phyloP scores from a whole-genome alignment of 164 flowering plant genomes.

The Umbilicus rupestris region DNA sequence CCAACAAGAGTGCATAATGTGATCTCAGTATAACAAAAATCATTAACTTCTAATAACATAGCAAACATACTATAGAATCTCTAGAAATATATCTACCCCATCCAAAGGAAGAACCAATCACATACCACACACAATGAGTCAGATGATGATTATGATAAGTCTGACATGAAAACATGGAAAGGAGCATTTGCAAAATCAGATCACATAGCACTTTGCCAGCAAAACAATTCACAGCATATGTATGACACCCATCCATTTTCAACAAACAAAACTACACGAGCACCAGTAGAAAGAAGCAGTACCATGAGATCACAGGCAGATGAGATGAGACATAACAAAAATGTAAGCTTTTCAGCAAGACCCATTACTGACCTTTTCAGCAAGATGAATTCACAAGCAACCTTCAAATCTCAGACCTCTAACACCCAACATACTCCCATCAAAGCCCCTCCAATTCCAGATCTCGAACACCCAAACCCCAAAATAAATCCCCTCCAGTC shows the following conservation, averaged over 20 bases:
- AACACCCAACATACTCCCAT: neutral
- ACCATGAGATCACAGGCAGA: neutral
- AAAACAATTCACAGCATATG: neutral
- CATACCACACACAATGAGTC: no score
- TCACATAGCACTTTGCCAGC: constrained; percentile 1
- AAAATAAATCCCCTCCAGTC: neutral
- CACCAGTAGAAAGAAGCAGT: neutral
- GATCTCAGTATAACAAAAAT: neutral
- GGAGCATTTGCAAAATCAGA: neutral
- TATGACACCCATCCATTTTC: neutral
- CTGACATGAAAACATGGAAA: neutral
- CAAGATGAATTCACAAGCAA: neutral
- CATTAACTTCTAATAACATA: neutral
- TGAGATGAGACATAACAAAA: neutral
- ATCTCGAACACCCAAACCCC: neutral
- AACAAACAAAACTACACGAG: neutral
- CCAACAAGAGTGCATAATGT: neutral
- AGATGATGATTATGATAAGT: no score
- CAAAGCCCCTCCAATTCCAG: constrained; percentile 5
- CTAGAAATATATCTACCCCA: no score
- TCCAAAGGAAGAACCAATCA: no score
- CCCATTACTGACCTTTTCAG: neutral
- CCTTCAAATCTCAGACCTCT: neutral
- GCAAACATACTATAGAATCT: no score
- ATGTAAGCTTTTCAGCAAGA: neutral